Conservation (phyloP, 225 moss, liverwort and hornwort species). For the Climacium dendroides region DNA sequence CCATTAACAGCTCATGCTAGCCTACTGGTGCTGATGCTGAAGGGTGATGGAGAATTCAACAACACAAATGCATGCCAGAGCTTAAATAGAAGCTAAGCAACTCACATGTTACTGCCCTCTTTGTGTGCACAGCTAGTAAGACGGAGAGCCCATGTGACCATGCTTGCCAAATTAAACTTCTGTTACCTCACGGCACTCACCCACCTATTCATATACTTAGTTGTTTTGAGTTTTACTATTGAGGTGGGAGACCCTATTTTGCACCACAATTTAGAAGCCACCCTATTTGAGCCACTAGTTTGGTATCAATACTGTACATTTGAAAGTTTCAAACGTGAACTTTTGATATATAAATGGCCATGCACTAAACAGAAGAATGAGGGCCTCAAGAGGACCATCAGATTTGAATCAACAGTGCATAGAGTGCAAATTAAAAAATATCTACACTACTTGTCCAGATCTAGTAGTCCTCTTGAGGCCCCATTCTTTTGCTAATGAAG, state of each 20-base stretch:
- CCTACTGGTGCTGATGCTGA: background rate
- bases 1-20: background rate
- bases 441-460: background rate
- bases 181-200: no score
- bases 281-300: no score
- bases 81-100: background rate
- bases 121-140: background rate
- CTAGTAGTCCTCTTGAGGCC: background rate
- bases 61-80: no score
- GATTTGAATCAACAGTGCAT: background rate
- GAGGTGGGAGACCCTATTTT: no score
- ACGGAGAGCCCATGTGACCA: background rate
- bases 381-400: background rate
- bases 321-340: background rate
- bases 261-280: background rate
- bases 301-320: background rate
- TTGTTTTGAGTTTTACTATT: background rate
- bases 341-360: background rate
- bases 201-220: fast-evolving
- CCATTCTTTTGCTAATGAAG: background rate
- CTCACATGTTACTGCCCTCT: background rate
- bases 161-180: no score
- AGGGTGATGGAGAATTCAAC: no score
- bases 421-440: background rate
- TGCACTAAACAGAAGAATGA: background rate